Conservation (phyloP, 2,329 filamentous ascomycete genomes). For the Leptodontidium sp. region DNA sequence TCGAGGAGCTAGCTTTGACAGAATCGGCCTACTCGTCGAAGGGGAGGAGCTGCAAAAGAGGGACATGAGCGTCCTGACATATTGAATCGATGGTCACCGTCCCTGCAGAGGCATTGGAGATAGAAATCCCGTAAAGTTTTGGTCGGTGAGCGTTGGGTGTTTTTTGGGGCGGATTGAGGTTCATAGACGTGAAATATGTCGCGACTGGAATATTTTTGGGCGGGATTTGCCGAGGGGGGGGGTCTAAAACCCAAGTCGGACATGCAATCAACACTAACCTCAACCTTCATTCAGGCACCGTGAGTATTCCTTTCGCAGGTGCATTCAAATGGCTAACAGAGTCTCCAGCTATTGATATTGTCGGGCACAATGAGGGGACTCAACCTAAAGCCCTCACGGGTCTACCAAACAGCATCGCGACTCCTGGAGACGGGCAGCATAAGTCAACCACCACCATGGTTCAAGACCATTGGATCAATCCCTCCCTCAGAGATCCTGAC, state of each 20-base stretch:
- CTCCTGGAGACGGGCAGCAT: conserved; percentile 55
- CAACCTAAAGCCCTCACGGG: conserved; percentile 52
- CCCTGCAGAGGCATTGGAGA: conserved; percentile 38
- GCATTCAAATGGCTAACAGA: background rate
- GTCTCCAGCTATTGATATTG: background rate
- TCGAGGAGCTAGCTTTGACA: conserved; percentile 53
- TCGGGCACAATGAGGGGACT: conserved; percentile 42
- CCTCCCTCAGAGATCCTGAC: conserved; percentile 67
- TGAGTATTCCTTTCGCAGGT: background rate
- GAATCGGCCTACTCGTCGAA: conserved; percentile 55
- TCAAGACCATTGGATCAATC: conserved; percentile 44
- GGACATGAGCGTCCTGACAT: conserved; percentile 73
- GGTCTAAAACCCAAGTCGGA: conserved; percentile 8
- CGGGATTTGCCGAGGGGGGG: conserved; percentile 23
- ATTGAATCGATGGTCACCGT: conserved; percentile 51
- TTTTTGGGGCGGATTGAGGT: conserved; percentile 1
- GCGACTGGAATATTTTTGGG: conserved; percentile 23
- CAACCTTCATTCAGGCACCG: background rate
- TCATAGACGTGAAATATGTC: background rate
- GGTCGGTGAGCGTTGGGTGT: conserved; percentile 12
- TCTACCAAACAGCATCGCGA: conserved; percentile 56
- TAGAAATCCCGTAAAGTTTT: conserved; percentile 8
- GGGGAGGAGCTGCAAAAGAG: conserved; percentile 62
- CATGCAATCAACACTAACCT: background rate
- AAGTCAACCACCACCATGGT: conserved; percentile 47